A percentile compares a stretch with the other conserved stretches of the same genome.
Evolutionary conservation across 305 asterid genomes (phyloP).

Genomic region (Vinca major): DNA sequence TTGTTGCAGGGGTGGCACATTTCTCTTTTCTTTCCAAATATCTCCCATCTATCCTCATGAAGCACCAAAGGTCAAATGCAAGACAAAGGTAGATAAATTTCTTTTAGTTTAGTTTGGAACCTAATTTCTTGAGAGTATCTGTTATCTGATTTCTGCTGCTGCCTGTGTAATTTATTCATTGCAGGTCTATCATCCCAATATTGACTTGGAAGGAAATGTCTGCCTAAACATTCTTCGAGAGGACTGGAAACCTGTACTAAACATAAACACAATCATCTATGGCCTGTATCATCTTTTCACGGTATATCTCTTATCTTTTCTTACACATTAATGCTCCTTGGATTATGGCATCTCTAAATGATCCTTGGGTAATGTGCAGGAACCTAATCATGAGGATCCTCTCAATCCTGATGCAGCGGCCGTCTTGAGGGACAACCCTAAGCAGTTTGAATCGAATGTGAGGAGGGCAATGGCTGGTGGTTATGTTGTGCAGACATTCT

Average conservation of each 20-base stretch:
- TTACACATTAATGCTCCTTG: not conserved
- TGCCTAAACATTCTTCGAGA: conserved; percentile 97
- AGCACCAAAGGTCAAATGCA: conserved; percentile 36
- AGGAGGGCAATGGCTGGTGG: conserved; percentile 49
- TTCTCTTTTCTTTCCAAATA: conserved; percentile 28
- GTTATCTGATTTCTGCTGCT: not conserved
- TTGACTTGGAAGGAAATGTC: conserved; percentile 93
- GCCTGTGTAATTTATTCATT: conserved; percentile 9
- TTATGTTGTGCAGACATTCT: conserved; percentile 37
- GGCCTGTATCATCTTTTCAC: conserved; percentile 88
- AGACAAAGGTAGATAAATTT: conserved; percentile 23
- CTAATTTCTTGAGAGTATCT: not conserved
- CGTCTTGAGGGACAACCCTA: conserved; percentile 48
- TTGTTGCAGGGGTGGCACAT: conserved; percentile 25
- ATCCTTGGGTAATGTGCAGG: conserved; percentile 22
- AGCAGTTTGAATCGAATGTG: conserved; percentile 40
- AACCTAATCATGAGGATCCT: conserved; percentile 59
- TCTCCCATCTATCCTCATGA: conserved; percentile 31
- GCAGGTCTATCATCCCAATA: conserved; percentile 97
- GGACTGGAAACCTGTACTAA: conserved; percentile 97
- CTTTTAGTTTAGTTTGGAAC: not conserved
- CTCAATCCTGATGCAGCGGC: conserved; percentile 52
- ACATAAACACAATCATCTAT: conserved; percentile 73
- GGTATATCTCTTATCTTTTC: conserved; percentile 27
- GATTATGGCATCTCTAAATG: not conserved